Base-by-base conservation (phyloP, 2,329 filamentous ascomycete genomes). In the Talaromyces sp. region DNA sequence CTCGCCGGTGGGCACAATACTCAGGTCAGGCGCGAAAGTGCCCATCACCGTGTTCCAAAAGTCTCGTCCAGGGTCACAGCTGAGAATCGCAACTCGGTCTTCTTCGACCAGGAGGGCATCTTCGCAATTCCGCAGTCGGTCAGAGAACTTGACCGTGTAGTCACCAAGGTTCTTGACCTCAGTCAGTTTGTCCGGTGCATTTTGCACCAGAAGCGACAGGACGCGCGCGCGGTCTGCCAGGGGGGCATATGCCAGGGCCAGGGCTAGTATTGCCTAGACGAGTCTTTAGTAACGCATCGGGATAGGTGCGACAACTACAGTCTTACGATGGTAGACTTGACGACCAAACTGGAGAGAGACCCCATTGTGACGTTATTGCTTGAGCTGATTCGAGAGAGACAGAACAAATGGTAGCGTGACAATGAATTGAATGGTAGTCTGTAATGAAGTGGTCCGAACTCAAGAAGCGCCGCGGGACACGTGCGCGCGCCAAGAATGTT, bases 71-170 rank as follows among this genome's bases (percentile, higher is more conserved):
- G 57, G 56, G 34, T 66, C 54, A 47, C 64, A 66, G 18, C 60
- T 63, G 56, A 65, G 57, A 23, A 62, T 62, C 28, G 60, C 60
- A 27, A 59, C 57, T 27, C 31, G 33, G 5, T 62, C 56, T 51
- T 62, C 60, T 4, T 59, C 60, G 27, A 53, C 63, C 36, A 67
- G 65, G 10, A 65, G 56, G 6, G 60, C 63, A 56, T 67, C 65
- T 33, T 67, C 65, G 61, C 65, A 67, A 59, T 67, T 67, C 36
- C 64, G 64, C 42, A 67, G 12, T 23, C 42, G 65, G 44, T 63
- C 56, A 10, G 57, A n/a, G 23, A 64, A 61, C 33, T 65, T 64
- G 23, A 66, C 18, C 0, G 59, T 23, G 10, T 52, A 57, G 23
- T 58, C 50, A 5, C 58, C 28, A 27, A 65, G 61, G 34, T 14